Base-by-base conservation (phyloP, 176 grass and related monocot genomes). In the Echinochloa phyllopogon region DNA sequence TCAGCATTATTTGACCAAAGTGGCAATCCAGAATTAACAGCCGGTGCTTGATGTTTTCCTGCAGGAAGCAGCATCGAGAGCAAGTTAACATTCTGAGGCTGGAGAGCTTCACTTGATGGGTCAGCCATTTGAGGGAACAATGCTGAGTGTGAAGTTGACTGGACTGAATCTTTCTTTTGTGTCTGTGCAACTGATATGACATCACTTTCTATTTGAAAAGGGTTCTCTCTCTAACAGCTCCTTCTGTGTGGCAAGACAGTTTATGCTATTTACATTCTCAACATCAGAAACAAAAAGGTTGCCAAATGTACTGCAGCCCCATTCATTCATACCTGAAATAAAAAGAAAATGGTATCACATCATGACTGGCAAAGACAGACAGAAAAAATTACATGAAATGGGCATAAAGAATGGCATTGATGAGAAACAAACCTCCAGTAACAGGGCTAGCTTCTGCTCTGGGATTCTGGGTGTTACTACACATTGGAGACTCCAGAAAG, bases 401-500 rank as follows among this genome's bases (percentile, higher is more conserved):
- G 69, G 69, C 29, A 75, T 4, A 77, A 58, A 79, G 49, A 74
- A 24, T 23, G 60, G 8, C 66, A 42, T 73, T 80, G 74, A 73
- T 47, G 27, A 80, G 44, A 37, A 73, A 89, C 81, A 64, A 93
- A 97, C 92, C 95, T 98, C 90, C 85, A 86, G 74, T 71, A 45
- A 86, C 59, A 78, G 82, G 51, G 8, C 82, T 78, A 59, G 72
- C 77, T 78, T 89, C 87, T 74, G 71, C 61, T 80, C 65, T 64
- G 69, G 75, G 66, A 79, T 85, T 84, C n/a, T 50, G 71, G 40
- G 72, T 87, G 71, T 53, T 89, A 89, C 60, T 91, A 78, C 84
- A 88, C 87, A 90, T 89, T 72, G 95, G 83, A 52, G 89, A 96
- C 74, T 94, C 96, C 51, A 94, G 65, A 81, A 94, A 96, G 45